Base-by-base conservation (phyloP, 2,329 filamentous ascomycete genomes). In the Paecilomyces fulvus region DNA sequence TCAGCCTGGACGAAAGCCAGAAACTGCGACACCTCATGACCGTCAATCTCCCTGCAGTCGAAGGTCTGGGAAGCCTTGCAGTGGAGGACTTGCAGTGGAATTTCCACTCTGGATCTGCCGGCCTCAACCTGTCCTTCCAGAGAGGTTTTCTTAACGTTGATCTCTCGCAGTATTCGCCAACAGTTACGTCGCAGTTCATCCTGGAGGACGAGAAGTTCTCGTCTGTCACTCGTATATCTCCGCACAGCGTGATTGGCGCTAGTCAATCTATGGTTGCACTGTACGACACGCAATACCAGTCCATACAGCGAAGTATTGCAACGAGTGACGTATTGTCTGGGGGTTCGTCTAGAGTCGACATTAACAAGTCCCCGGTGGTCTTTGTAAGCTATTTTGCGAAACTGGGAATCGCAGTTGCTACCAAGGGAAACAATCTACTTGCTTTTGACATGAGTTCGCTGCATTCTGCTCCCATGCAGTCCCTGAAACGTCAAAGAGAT, bases 261-360 rank as follows among this genome's bases (percentile, higher is more conserved):
- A 71, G 69, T 23, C 63, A 72, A 43, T 74, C 73, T 14, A 64
- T 72, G n/a, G 63, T 79, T 23, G 74, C 72, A 2, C 61, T 79
- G 6, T 76, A 77, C 55, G 75, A 78, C 60, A 72, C 75, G n/a
- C 72, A 75, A 51, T 79, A 76, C 60, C 70, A 73, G 58, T 76
- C 76, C 1, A 65, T 77, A 12, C 76, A 77, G 59, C 71, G 73
- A 54, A 73, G 71, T 54, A 71, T 76, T 53, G 58, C 70, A 12
- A 57, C 70, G 11, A 53, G 61, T n/a, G 64, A 71, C 57, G 55
- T 75, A 37, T 60, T 63, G n/a, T 59, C 66, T n/a, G 60, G 60
- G 12, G 60, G 59, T 49, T 60, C 63, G 6, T 63, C 58, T 14
- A 62, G 58, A 33, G 58, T 56, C n/a, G 60, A 62, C 20, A 52